These are phyloP conservation scores for Zasmidium cellare DNA, from an alignment of 2,329 filamentous ascomycete genomes.

Conservation along the genomic window DNA sequence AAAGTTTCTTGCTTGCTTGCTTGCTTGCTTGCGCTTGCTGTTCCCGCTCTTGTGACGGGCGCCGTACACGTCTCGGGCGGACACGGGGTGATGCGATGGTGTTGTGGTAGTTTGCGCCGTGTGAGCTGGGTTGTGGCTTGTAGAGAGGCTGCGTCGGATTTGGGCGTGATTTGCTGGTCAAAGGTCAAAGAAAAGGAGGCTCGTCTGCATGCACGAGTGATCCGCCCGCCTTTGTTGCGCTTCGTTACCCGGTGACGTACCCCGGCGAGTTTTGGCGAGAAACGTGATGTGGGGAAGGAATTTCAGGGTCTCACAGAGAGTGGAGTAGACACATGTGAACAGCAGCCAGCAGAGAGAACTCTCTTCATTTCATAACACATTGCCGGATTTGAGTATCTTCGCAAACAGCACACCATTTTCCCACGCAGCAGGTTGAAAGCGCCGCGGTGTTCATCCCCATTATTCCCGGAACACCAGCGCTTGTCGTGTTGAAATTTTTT, in stretches of 20 bases:
- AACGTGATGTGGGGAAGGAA: not conserved
- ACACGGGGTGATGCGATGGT: not conserved
- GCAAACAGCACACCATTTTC: slow-evolving; percentile 2
- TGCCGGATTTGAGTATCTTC: not conserved
- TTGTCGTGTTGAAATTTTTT: slow-evolving; percentile 13
- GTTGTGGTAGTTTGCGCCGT: not conserved
- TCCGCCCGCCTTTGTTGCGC: not conserved
- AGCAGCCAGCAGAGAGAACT: not conserved
- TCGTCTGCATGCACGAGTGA: not conserved
- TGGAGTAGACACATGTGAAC: not conserved
- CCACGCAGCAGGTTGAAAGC: slow-evolving; percentile 20
- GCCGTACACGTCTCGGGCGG: not conserved
- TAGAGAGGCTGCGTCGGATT: not conserved
- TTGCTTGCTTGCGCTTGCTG: not conserved
- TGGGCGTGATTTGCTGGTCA: not conserved
- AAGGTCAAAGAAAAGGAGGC: not conserved
- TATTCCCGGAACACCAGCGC: slow-evolving; percentile 10
- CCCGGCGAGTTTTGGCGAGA: not conserved
- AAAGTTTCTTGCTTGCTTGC: no score
- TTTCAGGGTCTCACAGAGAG: not conserved
- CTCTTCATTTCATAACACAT: not conserved
- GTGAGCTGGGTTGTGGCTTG: not conserved
- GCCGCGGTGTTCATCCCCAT: slow-evolving; percentile 10
- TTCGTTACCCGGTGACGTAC: not conserved
- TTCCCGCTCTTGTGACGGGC: not conserved